These are phyloP conservation scores for Hypoxylon rickii DNA, from an alignment of 495 filamentous ascomycete genomes.

Conservation along the genomic window DNA sequence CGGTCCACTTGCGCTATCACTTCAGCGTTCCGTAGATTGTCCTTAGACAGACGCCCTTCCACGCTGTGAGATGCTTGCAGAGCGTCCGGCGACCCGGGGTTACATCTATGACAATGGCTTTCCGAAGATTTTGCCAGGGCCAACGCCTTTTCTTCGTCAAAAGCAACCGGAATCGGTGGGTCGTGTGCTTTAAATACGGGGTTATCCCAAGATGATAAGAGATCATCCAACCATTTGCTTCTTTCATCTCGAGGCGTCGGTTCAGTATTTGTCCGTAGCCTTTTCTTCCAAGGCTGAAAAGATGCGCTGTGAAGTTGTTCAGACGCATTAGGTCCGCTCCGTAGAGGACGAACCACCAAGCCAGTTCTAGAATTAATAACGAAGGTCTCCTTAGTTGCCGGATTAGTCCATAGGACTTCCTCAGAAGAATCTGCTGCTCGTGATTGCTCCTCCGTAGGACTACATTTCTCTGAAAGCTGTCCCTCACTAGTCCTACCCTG, in stretches of 20 bases:
- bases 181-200: slow-evolving; percentile 48
- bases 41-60: slow-evolving; percentile 67
- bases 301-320: slow-evolving; percentile 2
- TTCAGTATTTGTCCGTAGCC: slow-evolving; percentile 16
- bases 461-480: background rate
- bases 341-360: slow-evolving; percentile 44
- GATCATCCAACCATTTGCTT: slow-evolving; percentile 45
- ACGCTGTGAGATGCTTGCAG: slow-evolving; percentile 27
- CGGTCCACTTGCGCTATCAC: slow-evolving; percentile 83
- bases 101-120: slow-evolving; percentile 13
- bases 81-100: slow-evolving; percentile 29
- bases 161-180: slow-evolving; percentile 41
- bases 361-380: slow-evolving; percentile 67
- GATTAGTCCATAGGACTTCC: slow-evolving; percentile 69
- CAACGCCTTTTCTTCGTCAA: slow-evolving; percentile 32
- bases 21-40: slow-evolving; percentile 62
- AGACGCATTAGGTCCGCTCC: background rate
- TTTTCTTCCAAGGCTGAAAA: slow-evolving; percentile 16
- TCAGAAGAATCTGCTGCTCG: slow-evolving; percentile 26
- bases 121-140: slow-evolving; percentile 33
- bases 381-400: slow-evolving; percentile 61
- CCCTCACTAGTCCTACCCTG: background rate
- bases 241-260: slow-evolving; percentile 24
- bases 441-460: background rate
- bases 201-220: slow-evolving; percentile 44